Percentiles rank a stretch among this genome's conserved stretches.
These are phyloP conservation scores for Periglandula ipomoeae DNA, from an alignment of 2,329 filamentous ascomycete species.

Conservation along the genomic window DNA sequence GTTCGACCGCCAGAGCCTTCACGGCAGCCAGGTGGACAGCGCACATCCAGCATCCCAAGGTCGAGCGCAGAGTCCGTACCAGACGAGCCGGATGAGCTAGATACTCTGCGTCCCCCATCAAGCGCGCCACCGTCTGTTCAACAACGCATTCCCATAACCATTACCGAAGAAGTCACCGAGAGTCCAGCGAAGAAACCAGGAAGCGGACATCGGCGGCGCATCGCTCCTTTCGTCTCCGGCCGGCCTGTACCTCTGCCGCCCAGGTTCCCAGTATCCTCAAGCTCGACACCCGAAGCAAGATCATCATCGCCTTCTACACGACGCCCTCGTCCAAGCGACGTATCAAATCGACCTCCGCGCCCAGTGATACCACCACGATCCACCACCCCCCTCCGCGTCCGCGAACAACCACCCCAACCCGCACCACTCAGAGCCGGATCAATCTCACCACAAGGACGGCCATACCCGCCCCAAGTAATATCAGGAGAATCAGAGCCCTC, in stretches of 20 bases:
- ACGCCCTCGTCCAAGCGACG: constrained; percentile 29
- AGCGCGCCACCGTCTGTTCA: constrained; percentile 7
- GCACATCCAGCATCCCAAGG: constrained; percentile 4
- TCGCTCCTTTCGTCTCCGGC: constrained; percentile 21
- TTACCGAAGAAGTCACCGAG: constrained; percentile 24
- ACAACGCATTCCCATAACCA: constrained; percentile 7
- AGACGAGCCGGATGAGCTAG: constrained; percentile 2
- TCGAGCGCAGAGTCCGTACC: constrained; percentile 1
- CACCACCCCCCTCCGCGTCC: neutral
- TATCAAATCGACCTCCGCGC: neutral
- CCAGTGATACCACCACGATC: neutral
- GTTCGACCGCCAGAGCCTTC: neutral
- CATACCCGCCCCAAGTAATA: neutral
- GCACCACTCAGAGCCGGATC: neutral
- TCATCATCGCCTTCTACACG: constrained; percentile 34
- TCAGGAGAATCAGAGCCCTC: constrained; percentile 10
- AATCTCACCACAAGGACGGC: neutral
- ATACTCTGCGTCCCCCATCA: constrained; percentile 7
- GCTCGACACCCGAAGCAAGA: constrained; percentile 9
- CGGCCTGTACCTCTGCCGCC: neutral
- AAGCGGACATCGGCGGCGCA: constrained; percentile 38
- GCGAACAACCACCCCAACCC: neutral
- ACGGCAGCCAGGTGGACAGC: constrained; percentile 4
- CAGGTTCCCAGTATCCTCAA: neutral
- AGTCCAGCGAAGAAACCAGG: constrained; percentile 47